Conservation (phyloP, 2,329 filamentous ascomycete species). For the Diaporthe destruens region DNA sequence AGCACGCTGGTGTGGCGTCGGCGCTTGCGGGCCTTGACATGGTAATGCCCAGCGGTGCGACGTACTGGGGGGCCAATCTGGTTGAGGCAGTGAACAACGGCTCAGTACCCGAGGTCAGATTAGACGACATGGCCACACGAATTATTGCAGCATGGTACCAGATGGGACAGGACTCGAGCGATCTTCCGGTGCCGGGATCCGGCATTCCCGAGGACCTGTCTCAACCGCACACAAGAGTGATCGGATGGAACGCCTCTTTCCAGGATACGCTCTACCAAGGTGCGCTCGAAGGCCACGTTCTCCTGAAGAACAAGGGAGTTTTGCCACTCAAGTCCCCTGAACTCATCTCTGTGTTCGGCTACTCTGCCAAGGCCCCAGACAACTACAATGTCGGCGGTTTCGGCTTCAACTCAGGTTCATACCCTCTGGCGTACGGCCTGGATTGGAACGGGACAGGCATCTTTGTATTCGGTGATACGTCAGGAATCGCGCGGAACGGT, state of each 20-base stretch:
- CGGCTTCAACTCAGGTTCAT: slow-evolving; percentile 56
- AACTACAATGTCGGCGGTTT: slow-evolving; percentile 54
- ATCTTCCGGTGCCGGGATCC: slow-evolving; percentile 60
- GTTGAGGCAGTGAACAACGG: slow-evolving; percentile 71
- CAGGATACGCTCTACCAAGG: slow-evolving; percentile 61
- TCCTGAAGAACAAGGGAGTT: slow-evolving; percentile 72
- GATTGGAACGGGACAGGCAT: slow-evolving; percentile 49
- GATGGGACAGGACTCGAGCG: slow-evolving; percentile 61
- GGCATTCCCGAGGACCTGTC: slow-evolving; percentile 65
- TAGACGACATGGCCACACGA: slow-evolving; percentile 66
- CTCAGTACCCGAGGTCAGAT: slow-evolving; percentile 64
- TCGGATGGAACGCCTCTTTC: slow-evolving; percentile 64
- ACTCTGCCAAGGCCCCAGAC: slow-evolving; percentile 66
- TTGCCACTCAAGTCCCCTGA: slow-evolving; percentile 66
- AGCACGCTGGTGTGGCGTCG: slow-evolving; percentile 72
- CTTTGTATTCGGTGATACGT: slow-evolving; percentile 17
- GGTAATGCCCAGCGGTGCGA: slow-evolving; percentile 69
- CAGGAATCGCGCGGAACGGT: slow-evolving; percentile 56
- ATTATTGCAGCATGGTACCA: slow-evolving; percentile 69
- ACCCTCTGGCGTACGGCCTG: slow-evolving; percentile 52
- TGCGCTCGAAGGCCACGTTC: slow-evolving; percentile 72
- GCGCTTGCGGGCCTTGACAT: slow-evolving; percentile 78
- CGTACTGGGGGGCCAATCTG: slow-evolving; percentile 66
- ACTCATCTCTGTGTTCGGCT: slow-evolving; percentile 70
- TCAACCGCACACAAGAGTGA: slow-evolving; percentile 63